Conservation (phyloP, 805 yeast genomes). For the Candida easanensis region DNA sequence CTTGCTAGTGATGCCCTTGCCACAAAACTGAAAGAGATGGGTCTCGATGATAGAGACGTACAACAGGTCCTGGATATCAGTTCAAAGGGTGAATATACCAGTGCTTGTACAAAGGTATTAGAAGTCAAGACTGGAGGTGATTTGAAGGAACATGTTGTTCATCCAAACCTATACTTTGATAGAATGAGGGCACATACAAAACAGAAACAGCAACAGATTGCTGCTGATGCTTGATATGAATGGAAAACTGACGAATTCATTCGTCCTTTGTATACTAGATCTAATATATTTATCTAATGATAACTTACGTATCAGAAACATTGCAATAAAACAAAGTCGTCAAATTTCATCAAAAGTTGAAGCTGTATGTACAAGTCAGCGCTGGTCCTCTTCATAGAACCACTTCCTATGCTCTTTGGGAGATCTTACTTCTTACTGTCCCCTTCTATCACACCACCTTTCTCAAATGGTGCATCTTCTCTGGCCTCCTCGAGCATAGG, state of each 20-base stretch:
- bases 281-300: neutral
- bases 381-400: neutral
- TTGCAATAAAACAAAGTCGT: too few relatives aligned
- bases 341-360: neutral
- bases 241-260: neutral
- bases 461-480: constrained; percentile 83
- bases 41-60: constrained; percentile 57
- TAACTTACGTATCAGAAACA: too few relatives aligned
- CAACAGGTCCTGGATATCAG: constrained; percentile 66
- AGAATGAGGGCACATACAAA: constrained; percentile 50
- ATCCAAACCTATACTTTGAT: constrained; percentile 87
- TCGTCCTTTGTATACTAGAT: neutral
- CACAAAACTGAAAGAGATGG: constrained; percentile 56
- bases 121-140: constrained; percentile 62
- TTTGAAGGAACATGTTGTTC: constrained; percentile 46
- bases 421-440: constrained; percentile 6
- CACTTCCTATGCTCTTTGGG: neutral
- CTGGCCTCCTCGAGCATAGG: constrained; percentile 86
- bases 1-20: constrained; percentile 62
- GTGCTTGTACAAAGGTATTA: constrained; percentile 88
- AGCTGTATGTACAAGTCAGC: constrained; percentile 8
- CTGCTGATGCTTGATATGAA: constrained; percentile 15
- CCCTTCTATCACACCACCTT: constrained; percentile 45
- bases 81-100: constrained; percentile 66
- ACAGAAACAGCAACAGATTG: constrained; percentile 7